A percentile compares a stretch with the other conserved stretches of the same genome.
Conservation (phyloP, 345 rosid species). For the Viola odorata region DNA sequence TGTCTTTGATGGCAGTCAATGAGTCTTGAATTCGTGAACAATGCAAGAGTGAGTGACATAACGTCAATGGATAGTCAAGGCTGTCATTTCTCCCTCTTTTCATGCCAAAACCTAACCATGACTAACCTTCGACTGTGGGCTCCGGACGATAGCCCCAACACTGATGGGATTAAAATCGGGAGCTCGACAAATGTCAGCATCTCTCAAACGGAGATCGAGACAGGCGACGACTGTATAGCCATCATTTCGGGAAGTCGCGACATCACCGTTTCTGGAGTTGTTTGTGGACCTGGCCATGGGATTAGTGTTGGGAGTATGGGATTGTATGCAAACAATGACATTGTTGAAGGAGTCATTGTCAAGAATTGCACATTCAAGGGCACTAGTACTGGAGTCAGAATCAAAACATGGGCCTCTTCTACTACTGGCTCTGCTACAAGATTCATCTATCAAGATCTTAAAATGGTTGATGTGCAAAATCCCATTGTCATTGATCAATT, state of each 20-base stretch:
- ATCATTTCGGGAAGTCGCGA: not conserved
- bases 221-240: not conserved
- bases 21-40: not conserved
- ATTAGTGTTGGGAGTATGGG: not conserved
- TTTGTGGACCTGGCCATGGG: conserved; percentile 4
- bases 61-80: not conserved
- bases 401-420: not conserved
- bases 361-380: not conserved
- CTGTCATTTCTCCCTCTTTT: not conserved
- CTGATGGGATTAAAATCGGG: conserved; percentile 2
- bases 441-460: not conserved
- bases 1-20: not conserved
- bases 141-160: not conserved
- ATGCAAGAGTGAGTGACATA: not conserved
- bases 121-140: not conserved
- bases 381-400: not conserved
- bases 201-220: not conserved
- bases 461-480: not conserved
- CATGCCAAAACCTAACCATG: not conserved
- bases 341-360: not conserved
- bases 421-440: not conserved
- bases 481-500: not conserved
- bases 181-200: not conserved
- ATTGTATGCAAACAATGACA: not conserved
- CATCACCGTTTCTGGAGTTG: not conserved